phyloP scores from a whole-genome alignment of 768 basidiomycete species.

The Fibroporia radiculosa region DNA sequence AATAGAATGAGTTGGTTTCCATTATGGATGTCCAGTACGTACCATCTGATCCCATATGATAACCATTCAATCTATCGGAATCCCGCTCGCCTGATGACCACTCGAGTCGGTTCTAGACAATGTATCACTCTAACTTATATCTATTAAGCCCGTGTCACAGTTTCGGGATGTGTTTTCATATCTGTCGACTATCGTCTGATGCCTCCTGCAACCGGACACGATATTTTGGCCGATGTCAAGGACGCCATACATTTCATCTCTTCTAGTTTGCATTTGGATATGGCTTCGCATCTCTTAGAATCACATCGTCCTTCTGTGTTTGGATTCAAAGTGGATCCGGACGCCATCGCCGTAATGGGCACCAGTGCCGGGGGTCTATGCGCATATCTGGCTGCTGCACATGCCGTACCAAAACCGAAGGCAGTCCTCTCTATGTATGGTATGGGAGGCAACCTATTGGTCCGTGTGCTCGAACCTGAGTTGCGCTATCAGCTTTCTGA shows the following conservation, averaged over 20 bases:
- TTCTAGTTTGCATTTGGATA: conserved; percentile 14
- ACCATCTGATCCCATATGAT: too few relatives aligned
- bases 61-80: neutral
- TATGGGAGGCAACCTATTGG: conserved; percentile 53
- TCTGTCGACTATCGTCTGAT: conserved; percentile 59
- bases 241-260: conserved; percentile 46
- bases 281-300: too few relatives aligned
- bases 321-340: conserved; percentile 34
- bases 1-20: conserved; percentile 58
- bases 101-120: neutral
- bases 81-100: neutral
- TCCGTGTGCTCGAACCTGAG: conserved; percentile 12
- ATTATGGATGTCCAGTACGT: conserved; percentile 50
- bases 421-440: conserved; percentile 54
- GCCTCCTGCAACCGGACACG: conserved; percentile 43
- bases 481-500: neutral
- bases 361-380: conserved; percentile 58
- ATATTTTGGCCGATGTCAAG: conserved; percentile 49
- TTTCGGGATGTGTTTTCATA: conserved; percentile 47
- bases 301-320: too few relatives aligned
- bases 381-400: conserved; percentile 51
- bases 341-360: conserved; percentile 45
- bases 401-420: conserved; percentile 45
- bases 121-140: neutral
- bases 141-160: conserved; percentile 36